Evolutionary conservation across 2,329 filamentous ascomycete genomes (phyloP).

Genomic region (Alternaria sp.): DNA sequence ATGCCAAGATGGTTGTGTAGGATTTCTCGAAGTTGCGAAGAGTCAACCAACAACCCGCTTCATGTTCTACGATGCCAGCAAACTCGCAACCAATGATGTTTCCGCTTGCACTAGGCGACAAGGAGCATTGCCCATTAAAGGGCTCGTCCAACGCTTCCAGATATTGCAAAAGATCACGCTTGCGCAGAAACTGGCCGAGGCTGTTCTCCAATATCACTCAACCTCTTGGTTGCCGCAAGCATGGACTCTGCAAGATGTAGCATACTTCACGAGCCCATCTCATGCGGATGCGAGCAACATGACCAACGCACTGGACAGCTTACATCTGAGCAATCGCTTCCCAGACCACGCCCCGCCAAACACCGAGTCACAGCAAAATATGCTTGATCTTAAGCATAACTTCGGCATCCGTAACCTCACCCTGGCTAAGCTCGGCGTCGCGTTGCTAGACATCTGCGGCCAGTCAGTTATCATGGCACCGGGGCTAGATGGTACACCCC

Average conservation of each 20-base stretch:
- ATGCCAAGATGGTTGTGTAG: slow-evolving; percentile 10
- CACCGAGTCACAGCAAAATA: not conserved
- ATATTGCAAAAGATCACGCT: slow-evolving; percentile 4
- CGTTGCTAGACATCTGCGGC: not conserved
- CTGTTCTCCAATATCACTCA: slow-evolving; percentile 17
- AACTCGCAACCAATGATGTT: not conserved
- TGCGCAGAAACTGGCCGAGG: slow-evolving; percentile 12
- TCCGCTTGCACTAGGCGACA: not conserved
- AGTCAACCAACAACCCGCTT: not conserved
- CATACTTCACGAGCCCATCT: slow-evolving; percentile 10
- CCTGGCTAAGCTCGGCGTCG: not conserved
- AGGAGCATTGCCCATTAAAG: not conserved
- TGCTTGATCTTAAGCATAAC: not conserved
- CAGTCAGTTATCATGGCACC: not conserved
- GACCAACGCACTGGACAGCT: not conserved
- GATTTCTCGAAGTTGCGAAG: slow-evolving; percentile 14
- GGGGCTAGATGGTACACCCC: not conserved
- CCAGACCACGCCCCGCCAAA: not conserved
- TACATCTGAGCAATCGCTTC: not conserved
- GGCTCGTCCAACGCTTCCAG: not conserved
- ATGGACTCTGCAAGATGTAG: slow-evolving; percentile 19
- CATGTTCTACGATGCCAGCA: slow-evolving; percentile 14
- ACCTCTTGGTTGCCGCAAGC: slow-evolving; percentile 17
- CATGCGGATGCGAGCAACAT: not conserved
- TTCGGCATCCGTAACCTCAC: not conserved